These are phyloP conservation scores for Tagetes erecta DNA, from an alignment of 129 eudicot species.

Conservation along the genomic window DNA sequence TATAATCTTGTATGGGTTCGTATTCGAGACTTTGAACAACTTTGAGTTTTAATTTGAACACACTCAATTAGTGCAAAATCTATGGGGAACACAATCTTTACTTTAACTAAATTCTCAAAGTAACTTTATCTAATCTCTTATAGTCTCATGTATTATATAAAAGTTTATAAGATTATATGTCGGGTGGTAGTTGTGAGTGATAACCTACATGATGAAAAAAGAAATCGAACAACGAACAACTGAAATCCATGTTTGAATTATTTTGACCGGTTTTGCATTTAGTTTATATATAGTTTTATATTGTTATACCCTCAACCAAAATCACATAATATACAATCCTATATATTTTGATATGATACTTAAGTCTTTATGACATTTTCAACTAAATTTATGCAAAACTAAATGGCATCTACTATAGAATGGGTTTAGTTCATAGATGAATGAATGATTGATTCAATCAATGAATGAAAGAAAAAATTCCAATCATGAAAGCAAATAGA, in stretches of 20 bases:
- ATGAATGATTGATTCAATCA: slow-evolving; percentile 28
- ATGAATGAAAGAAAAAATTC: slow-evolving; percentile 10
- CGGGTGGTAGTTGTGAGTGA: neutral
- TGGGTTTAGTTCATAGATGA: slow-evolving; percentile 3
- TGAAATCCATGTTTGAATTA: neutral
- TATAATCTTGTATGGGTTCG: slow-evolving; percentile 6
- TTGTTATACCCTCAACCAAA: neutral
- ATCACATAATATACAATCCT: neutral
- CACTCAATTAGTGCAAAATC: neutral
- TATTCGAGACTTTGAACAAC: slow-evolving; percentile 20
- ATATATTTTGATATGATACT: too few relatives aligned
- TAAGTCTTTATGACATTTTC: neutral
- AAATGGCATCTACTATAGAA: neutral
- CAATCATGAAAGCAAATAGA: slow-evolving; percentile 31
- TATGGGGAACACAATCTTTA: neutral
- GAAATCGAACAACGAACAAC: too few relatives aligned
- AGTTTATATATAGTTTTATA: too few relatives aligned
- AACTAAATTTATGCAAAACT: neutral
- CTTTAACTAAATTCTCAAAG: neutral
- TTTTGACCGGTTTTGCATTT: neutral
- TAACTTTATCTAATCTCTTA: neutral
- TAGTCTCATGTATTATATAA: neutral
- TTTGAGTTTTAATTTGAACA: slow-evolving; percentile 10
- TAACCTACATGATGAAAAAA: neutral
- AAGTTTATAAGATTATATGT: neutral